phyloP scores from a whole-genome alignment of 306 rosid species.

The Senna tora region DNA sequence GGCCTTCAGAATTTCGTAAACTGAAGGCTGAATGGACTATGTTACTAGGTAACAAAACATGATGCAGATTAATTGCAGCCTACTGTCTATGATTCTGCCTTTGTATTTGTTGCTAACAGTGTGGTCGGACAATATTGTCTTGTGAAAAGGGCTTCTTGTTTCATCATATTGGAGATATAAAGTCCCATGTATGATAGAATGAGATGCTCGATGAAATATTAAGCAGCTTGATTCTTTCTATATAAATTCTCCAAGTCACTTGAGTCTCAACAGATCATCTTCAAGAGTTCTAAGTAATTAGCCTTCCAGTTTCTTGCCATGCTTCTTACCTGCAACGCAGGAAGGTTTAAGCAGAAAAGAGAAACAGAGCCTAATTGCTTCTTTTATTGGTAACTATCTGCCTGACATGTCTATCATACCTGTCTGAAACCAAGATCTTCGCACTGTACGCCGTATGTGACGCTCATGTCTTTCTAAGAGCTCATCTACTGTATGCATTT shows the following conservation, averaged over 20 bases:
- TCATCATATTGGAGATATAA: too few relatives aligned
- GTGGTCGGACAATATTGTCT: constrained; percentile 33
- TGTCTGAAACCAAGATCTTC: constrained; percentile 92
- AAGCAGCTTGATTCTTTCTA: too few relatives aligned
- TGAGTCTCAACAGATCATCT: too few relatives aligned
- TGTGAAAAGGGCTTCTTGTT: constrained; percentile 21
- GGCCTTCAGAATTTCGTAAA: constrained; percentile 20
- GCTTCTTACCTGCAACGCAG: constrained; percentile 63
- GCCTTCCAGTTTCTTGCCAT: constrained; percentile 46
- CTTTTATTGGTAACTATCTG: constrained; percentile 23
- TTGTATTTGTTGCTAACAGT: constrained; percentile 34
- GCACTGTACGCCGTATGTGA: constrained; percentile 69
- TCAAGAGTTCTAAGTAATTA: too few relatives aligned
- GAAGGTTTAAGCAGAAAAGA: not conserved
- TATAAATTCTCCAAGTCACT: too few relatives aligned
- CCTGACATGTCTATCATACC: constrained; percentile 49
- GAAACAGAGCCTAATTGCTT: not conserved
- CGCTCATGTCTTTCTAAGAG: constrained; percentile 90
- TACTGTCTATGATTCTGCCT: constrained; percentile 7
- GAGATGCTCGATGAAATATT: too few relatives aligned
- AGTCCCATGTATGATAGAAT: too few relatives aligned
- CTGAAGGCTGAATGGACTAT: constrained; percentile 18
- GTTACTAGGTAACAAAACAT: constrained; percentile 34
- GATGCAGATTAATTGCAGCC: constrained; percentile 24
- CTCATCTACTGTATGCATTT: constrained; percentile 86